Evolutionary conservation across 1,139 yeast genomes (phyloP).

Genomic region (Blastobotrys elegans): DNA sequence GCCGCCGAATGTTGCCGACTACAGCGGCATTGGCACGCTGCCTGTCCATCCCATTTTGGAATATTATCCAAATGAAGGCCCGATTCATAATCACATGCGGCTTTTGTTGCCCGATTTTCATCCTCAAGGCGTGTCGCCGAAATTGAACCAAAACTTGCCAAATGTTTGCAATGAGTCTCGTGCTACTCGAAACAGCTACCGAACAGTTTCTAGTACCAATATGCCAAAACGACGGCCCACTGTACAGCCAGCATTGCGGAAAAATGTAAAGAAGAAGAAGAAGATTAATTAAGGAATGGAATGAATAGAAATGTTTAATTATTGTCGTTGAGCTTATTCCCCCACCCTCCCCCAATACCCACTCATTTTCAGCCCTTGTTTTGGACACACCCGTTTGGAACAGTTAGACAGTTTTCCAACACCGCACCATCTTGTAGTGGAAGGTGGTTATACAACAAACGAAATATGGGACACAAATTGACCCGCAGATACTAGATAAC

Average conservation of each 20-base stretch:
- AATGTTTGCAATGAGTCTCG: slow-evolving; percentile 6
- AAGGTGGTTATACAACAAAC: no score
- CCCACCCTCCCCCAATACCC: no score
- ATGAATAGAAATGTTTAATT: not conserved
- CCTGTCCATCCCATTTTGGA: slow-evolving; percentile 9
- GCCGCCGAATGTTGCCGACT: slow-evolving; percentile 2
- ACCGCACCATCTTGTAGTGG: no score
- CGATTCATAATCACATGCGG: slow-evolving; percentile 9
- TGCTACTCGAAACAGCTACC: not conserved
- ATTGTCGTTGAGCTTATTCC: not conserved
- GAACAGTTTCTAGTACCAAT: not conserved
- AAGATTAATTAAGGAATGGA: not conserved
- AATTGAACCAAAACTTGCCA: slow-evolving; percentile 6
- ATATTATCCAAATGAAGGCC: slow-evolving; percentile 3
- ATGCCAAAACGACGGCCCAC: not conserved
- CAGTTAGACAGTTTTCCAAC: no score
- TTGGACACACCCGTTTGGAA: no score
- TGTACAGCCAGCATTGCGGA: no score
- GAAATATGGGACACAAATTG: no score
- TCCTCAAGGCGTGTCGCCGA: slow-evolving; percentile 5
- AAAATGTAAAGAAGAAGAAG: not conserved
- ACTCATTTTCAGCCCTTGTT: no score
- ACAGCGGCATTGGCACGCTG: slow-evolving; percentile 8
- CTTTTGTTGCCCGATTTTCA: slow-evolving; percentile 8
- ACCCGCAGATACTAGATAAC: no score